These are phyloP conservation scores for Aristolochia fimbriata DNA, from an alignment of 164 flowering plant genomes.

Conservation along the genomic window DNA sequence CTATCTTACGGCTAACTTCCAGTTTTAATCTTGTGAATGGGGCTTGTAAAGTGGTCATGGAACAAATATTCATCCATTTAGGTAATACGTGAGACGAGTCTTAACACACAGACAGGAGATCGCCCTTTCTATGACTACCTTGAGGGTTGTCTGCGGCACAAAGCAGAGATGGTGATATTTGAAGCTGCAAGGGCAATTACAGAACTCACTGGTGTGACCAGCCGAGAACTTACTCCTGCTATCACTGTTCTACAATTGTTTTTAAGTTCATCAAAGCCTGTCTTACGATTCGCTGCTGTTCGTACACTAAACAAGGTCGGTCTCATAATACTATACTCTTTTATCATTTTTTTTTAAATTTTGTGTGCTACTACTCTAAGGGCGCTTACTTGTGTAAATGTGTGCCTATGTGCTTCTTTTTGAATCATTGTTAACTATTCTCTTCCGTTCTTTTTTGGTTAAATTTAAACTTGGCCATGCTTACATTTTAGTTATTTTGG, in stretches of 20 bases:
- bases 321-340: neutral
- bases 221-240: constrained; percentile 88
- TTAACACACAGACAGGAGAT: constrained; percentile 65
- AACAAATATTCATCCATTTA: constrained; percentile 12
- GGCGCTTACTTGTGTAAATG: neutral
- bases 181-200: constrained; percentile 97
- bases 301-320: constrained; percentile 89
- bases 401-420: neutral
- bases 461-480: neutral
- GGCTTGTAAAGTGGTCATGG: too few relatives aligned
- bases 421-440: neutral
- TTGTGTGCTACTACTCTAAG: neutral
- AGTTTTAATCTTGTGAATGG: too few relatives aligned
- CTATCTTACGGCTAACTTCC: neutral
- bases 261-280: constrained; percentile 91
- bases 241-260: constrained; percentile 94
- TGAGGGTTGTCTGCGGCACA: constrained; percentile 90
- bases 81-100: constrained; percentile 79
- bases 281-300: constrained; percentile 93
- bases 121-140: constrained; percentile 94
- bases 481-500: neutral
- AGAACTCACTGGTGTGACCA: constrained; percentile 76
- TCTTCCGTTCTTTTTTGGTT: neutral
- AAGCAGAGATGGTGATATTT: constrained; percentile 97
- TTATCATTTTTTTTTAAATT: neutral